Conservation (phyloP, 345 rosid genomes). For the Turritis glabra region DNA sequence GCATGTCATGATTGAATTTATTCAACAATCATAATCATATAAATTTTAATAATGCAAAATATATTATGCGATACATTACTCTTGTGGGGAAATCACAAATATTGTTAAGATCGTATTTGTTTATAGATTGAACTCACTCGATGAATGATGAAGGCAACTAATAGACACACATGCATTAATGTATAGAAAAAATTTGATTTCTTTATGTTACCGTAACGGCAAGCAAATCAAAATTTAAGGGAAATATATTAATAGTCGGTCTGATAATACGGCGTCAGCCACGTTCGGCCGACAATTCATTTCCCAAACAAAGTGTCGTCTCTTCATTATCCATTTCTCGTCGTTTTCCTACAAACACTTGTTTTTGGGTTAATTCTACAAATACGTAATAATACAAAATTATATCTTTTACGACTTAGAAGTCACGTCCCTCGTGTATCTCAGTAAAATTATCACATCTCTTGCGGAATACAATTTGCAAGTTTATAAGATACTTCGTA, state of each 20-base stretch:
- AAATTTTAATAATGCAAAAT: conserved; percentile 1
- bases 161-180: conserved; percentile 1
- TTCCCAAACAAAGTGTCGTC: conserved; percentile 33
- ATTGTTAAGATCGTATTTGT: conserved; percentile 7
- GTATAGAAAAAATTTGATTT: conserved; percentile 6
- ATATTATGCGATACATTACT: conserved; percentile 27
- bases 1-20: conserved; percentile 35
- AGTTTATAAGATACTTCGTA: conserved; percentile 16
- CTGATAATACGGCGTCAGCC: conserved; percentile 36
- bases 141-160: conserved; percentile 34
- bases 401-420: conserved; percentile 5
- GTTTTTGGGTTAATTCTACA: not conserved
- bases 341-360: conserved; percentile 2
- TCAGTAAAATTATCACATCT: not conserved
- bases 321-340: conserved; percentile 33
- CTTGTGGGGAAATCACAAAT: conserved; percentile 20
- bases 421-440: conserved; percentile 21
- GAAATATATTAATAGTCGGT: conserved; percentile 35
- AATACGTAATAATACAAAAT: not conserved
- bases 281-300: conserved; percentile 39
- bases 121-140: conserved; percentile 5
- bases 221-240: conserved; percentile 39
- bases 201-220: conserved; percentile 28
- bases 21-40: conserved; percentile 4
- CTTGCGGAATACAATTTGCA: conserved; percentile 13